phyloP scores from a whole-genome alignment of 129 eudicot species.

The Flaveria brownii region DNA sequence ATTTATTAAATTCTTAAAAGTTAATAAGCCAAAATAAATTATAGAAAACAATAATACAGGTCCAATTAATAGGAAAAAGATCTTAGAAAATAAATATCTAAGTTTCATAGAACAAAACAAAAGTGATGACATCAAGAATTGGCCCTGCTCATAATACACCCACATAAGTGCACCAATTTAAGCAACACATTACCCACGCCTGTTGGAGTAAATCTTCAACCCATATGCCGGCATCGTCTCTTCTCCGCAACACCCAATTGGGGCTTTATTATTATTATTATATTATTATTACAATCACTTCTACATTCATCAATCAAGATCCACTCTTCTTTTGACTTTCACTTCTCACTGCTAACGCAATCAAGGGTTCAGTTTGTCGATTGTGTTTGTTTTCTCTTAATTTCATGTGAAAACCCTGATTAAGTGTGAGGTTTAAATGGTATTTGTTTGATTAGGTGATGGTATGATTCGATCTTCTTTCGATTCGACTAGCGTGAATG shows the following conservation, averaged over 20 bases:
- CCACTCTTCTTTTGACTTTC: constrained; percentile 30
- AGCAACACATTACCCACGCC: not conserved
- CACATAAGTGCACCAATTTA: constrained; percentile 10
- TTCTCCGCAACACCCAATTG: constrained; percentile 9
- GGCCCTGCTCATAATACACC: not conserved
- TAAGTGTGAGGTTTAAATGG: not conserved
- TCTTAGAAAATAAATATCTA: not conserved
- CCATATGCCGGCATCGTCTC: not conserved
- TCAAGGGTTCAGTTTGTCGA: constrained; percentile 14
- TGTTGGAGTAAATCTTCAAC: not conserved
- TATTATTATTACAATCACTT: not conserved
- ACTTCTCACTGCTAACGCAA: constrained; percentile 9
- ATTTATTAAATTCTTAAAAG: no score
- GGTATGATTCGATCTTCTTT: constrained; percentile 38
- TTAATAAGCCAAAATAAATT: no score
- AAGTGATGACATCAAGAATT: not conserved
- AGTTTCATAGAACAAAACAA: not conserved
- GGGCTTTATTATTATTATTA: not conserved
- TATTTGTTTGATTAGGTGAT: constrained; percentile 21
- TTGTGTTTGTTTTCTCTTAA: constrained; percentile 1
- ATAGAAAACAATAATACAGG: not conserved
- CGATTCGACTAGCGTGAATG: constrained; percentile 6
- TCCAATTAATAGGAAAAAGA: not conserved
- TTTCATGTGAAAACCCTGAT: not conserved
- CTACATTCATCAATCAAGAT: constrained; percentile 18